phyloP scores from a whole-genome alignment of 169 alveolate genomes.

The Babesia ovis region DNA sequence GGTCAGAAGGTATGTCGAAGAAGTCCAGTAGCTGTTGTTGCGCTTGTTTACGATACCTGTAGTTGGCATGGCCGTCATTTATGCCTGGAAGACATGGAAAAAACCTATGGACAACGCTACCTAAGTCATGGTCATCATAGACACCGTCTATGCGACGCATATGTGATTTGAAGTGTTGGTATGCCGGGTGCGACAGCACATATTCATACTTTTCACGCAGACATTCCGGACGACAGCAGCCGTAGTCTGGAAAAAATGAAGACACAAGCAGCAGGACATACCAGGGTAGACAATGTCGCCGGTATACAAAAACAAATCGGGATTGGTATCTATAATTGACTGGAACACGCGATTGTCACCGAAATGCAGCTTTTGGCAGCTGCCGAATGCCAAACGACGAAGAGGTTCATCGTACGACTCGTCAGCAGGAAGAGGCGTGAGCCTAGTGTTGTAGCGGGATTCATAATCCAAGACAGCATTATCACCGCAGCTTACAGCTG shows the following conservation, averaged over 20 bases:
- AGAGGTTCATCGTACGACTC: conserved; percentile 45
- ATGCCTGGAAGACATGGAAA: conserved; percentile 11
- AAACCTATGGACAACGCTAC: conserved; percentile 12
- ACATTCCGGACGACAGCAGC: conserved; percentile 68
- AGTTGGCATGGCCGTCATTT: conserved; percentile 77
- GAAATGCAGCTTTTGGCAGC: conserved; percentile 57
- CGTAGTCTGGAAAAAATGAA: conserved; percentile 17
- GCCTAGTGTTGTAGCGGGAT: conserved; percentile 2
- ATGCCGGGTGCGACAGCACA: conserved; percentile 47
- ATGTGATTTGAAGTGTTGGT: conserved; percentile 40
- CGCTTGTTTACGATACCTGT: conserved; percentile 61
- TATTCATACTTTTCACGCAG: conserved; percentile 58
- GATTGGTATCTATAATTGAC: conserved; percentile 38
- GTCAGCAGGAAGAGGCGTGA: conserved; percentile 26
- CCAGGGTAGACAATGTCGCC: conserved; percentile 81
- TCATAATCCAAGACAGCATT: conserved; percentile 8
- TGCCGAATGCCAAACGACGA: conserved; percentile 51
- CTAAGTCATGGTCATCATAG: conserved; percentile 86
- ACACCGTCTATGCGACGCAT: conserved; percentile 74
- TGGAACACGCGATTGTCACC: conserved; percentile 29
- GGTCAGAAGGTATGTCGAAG: conserved; percentile 74
- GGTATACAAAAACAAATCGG: conserved; percentile 80
- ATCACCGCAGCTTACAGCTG: not conserved
- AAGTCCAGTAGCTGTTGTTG: conserved; percentile 72
- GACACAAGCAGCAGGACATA: not conserved